phyloP scores from a whole-genome alignment of 1,284 basidiomycete genomes.

The Ustilago tritici region DNA sequence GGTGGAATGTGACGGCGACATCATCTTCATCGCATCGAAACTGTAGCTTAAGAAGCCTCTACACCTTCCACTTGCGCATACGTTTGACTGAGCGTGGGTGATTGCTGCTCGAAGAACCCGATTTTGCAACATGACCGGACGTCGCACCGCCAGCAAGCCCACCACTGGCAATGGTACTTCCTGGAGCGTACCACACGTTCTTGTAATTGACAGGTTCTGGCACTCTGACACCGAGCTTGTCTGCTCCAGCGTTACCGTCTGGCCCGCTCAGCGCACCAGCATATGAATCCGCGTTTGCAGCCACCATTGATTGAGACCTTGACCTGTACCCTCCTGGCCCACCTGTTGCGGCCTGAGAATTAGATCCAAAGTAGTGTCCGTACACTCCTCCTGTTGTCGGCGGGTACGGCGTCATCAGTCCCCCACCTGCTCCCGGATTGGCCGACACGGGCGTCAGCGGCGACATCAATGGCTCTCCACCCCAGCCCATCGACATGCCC shows the following conservation, averaged over 20 bases:
- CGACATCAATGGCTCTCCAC: slow-evolving; percentile 44
- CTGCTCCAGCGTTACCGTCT: slow-evolving; percentile 5
- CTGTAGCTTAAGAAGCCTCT: background rate
- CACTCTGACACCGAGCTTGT: slow-evolving; percentile 33
- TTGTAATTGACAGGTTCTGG: slow-evolving; percentile 59
- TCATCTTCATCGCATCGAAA: background rate
- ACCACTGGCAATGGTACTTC: slow-evolving; percentile 44
- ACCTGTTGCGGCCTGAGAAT: slow-evolving; percentile 6
- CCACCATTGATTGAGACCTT: slow-evolving; percentile 27
- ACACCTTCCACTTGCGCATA: slow-evolving; percentile 52
- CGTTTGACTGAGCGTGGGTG: slow-evolving; percentile 39
- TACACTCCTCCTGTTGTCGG: slow-evolving; percentile 36
- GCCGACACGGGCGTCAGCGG: slow-evolving; percentile 36
- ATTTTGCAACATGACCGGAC: slow-evolving; percentile 4
- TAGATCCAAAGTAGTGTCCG: slow-evolving; percentile 42
- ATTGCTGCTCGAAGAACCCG: slow-evolving; percentile 7
- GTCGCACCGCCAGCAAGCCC: slow-evolving; percentile 23
- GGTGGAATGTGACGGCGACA: background rate
- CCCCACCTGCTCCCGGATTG: background rate
- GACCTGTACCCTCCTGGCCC: slow-evolving; percentile 28
- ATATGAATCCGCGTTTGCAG: slow-evolving; percentile 14
- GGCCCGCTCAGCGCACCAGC: slow-evolving; percentile 1
- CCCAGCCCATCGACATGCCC: slow-evolving; percentile 39
- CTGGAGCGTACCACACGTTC: slow-evolving; percentile 55
- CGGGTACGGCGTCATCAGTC: slow-evolving; percentile 31